Evolutionary conservation across 208 protist genomes (phyloP).

Genomic region (Trypanosoma boissoni): DNA sequence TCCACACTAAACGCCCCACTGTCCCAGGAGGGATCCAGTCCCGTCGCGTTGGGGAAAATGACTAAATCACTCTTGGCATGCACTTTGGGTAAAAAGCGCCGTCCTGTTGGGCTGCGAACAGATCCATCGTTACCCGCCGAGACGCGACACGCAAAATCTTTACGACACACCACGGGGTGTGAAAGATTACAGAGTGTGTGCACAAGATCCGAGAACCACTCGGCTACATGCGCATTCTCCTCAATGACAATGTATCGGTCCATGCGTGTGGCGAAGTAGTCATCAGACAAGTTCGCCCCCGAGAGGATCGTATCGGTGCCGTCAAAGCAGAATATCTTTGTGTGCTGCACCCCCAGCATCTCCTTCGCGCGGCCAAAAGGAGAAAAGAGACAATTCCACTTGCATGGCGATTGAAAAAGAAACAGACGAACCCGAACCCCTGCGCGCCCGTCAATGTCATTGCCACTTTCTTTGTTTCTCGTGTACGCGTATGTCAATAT

Average conservation of each 20-base stretch:
- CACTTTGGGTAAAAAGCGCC: slow-evolving; percentile 19
- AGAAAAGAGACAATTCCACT: slow-evolving; percentile 51
- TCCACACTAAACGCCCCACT: slow-evolving; percentile 28
- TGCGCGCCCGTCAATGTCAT: slow-evolving; percentile 1
- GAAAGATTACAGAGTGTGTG: slow-evolving; percentile 35
- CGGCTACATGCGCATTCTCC: slow-evolving; percentile 49
- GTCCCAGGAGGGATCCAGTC: slow-evolving; percentile 44
- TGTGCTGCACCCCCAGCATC: slow-evolving; percentile 93
- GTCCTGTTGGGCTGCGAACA: slow-evolving; percentile 5
- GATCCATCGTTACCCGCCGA: not conserved
- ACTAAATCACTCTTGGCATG: slow-evolving; percentile 56
- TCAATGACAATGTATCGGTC: slow-evolving; percentile 90
- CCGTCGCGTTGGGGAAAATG: slow-evolving; percentile 51
- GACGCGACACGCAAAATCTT: slow-evolving; percentile 22
- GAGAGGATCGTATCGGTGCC: slow-evolving; percentile 75
- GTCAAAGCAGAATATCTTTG: slow-evolving; percentile 94
- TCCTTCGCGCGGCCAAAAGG: slow-evolving; percentile 67
- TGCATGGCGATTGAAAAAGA: slow-evolving; percentile 67
- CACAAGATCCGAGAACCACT: slow-evolving; percentile 58
- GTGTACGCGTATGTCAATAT: slow-evolving; percentile 31
- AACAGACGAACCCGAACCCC: slow-evolving; percentile 43
- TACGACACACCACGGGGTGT: slow-evolving; percentile 42
- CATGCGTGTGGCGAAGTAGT: slow-evolving; percentile 94
- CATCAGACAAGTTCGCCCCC: slow-evolving; percentile 93
- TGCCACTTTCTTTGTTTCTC: slow-evolving; percentile 4